Evolutionary conservation across 495 filamentous ascomycete species (phyloP), one percentile per base, ranked within the genome.

Genomic region (Amphirosellinia nigrospora): DNA sequence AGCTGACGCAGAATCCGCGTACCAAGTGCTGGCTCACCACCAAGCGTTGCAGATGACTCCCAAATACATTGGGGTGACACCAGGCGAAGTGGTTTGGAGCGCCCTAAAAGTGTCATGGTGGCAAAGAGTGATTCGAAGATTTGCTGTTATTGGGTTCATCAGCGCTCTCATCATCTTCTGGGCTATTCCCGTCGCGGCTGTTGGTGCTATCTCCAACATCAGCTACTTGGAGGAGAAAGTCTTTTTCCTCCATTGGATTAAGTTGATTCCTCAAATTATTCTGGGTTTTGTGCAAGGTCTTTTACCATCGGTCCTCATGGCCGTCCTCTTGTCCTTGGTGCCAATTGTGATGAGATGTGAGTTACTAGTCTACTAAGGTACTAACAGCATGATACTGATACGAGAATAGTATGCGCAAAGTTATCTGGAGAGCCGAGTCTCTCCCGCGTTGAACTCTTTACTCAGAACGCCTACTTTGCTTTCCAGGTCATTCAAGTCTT

Each of bases 401-500:
- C 5, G 30, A 19, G 43, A 43, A 69, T 46, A 82, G 89, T 89
- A 83, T 82, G 89, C 88, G 89, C 94, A 32, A 94, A 88, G 75
- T 78, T 94, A 59, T 86, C 91, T 41, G 96, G 96, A 55, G 92
- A 89, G 61, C 93, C 94, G 15, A 94, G 91, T 13, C 73, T 87
- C 4, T 90, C 94, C 8, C 86, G 88, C 15, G 88, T 98, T 38
- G 96, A 99, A 81, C 83, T 97, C 43, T 91, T 90, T 55, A 91
- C 90, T 1, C 96, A 99, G 77, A 97, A 96, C 75, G 92, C 86
- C 59, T 99, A 97, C 84, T 99, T 98, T 76, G 87, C 86, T 21
- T 99, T 98, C 87, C 94, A 97, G 79, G 91, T 99, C 50, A 85
- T 99, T 36, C 95, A 99, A 79, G 92, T 97, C 21, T 99, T 98